Evolutionary conservation across 306 rosid genomes (phyloP).

Genomic region (Purshia tridentata): DNA sequence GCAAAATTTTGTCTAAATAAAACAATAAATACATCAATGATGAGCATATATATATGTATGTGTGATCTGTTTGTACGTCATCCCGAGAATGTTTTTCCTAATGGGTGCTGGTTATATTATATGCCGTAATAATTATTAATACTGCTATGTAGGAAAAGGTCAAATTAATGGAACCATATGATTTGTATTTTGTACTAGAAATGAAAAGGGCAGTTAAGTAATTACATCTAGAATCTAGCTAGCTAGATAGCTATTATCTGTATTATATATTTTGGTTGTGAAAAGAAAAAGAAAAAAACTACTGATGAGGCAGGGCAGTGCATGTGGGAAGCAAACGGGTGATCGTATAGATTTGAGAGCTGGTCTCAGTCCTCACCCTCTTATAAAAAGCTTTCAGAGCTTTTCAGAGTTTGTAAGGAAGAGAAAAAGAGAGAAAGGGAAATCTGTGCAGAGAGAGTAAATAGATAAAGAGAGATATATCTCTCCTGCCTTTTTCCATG

Average conservation of each 20-base stretch:
- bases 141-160: too few relatives aligned
- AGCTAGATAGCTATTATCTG: not conserved
- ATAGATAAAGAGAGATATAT: not conserved
- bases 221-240: conserved; percentile 10
- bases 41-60: too few relatives aligned
- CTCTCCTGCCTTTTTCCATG: conserved; percentile 34
- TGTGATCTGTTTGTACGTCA: not conserved
- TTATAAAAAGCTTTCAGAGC: conserved; percentile 50
- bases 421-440: not conserved
- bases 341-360: conserved; percentile 72
- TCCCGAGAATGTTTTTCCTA: not conserved
- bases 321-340: conserved; percentile 63
- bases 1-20: too few relatives aligned
- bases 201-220: conserved; percentile 55
- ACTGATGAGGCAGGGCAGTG: conserved; percentile 50
- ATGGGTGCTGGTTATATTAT: too few relatives aligned
- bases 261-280: conserved; percentile 32
- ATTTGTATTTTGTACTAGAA: not conserved
- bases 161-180: too few relatives aligned
- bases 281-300: conserved; percentile 11
- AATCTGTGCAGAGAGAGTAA: not conserved
- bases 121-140: too few relatives aligned
- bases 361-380: conserved; percentile 40
- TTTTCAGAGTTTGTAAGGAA: conserved; percentile 33
- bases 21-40: too few relatives aligned